Base-by-base conservation (phyloP, 495 filamentous ascomycete species). In the Echria macrotheca region DNA sequence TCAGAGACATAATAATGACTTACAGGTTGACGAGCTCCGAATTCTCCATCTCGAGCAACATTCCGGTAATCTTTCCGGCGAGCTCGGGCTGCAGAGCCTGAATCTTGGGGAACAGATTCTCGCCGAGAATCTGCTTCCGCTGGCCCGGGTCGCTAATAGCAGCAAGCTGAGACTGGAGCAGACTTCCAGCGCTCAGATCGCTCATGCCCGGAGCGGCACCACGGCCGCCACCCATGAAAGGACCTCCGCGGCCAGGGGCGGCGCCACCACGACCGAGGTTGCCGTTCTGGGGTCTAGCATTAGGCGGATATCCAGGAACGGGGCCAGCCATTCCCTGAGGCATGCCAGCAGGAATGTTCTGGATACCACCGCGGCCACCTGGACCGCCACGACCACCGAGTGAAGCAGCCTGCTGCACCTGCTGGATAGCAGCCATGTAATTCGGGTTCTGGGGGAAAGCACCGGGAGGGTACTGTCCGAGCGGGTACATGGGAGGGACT, bases 11-110 rank as follows among this genome's bases (percentile, higher is more conserved):
- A 41, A 36, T n/a, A 18, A 24, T 33, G 19, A 90, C 93, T 89
- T 83, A 98, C 93, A 99, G 78, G 68, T 85, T 85, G 61, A 99
- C 71, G 53, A 99, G 72, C 76, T 99, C 93, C 38, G 73, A 55
- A 65, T 96, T 96, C 54, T 96, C 93, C 93, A 99, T 99, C 79
- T 99, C 93, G 58, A 99, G 65, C 60, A 99, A 82, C 93, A 99
- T 99, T 69, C 93, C 93, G 51, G 93, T 99, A 63, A 99, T 96
- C 84, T 99, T 99, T 58, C 93, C 93, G 54, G 93, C 93, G 52
- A 99, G 76, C 54, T 94, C 88, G 35, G 90, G 89, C 77, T 97
- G 89, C 69, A 93, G 81, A 44, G 77, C 79, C 67, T 89, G 82
- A 62, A 99, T 96, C 84, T 96, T 97, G 55, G 93, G 93, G 78